Base-by-base conservation (phyloP, 2,329 filamentous ascomycete species). In the Diaporthe vexans region DNA sequence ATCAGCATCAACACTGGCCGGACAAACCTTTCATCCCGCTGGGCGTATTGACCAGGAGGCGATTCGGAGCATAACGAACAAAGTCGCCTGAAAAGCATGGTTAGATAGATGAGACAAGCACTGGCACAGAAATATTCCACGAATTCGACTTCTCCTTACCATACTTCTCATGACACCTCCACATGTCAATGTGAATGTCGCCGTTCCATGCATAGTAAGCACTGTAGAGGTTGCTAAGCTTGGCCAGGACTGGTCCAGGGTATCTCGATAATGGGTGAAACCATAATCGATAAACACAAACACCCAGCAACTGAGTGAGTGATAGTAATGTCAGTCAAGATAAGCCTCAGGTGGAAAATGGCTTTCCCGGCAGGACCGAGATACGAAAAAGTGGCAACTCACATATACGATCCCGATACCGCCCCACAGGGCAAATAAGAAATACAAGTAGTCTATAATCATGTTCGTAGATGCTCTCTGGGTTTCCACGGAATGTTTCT, bases 161-260 rank as follows among this genome's bases (percentile, higher is more conserved):
- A 65, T 65, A 65, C 24, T 65, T 65, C 43, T 65, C 26, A 21
- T 65, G 61, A 51, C 61, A 65, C 9, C 61, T 65, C 61, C 61
- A 65, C 61, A 65, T 65, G 43, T 65, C 61, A 65, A 65, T 35
- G 21, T 65, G 61, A 15, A 65, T 65, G 13, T 65, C 61, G 19
- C 61, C 61, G 51, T 26, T 65, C 61, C 61, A 65, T 33, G 61
- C 61, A 65, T 51, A 65, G 61, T 65, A 65, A 40, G 61, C 61
- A 35, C 61, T 65, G 43, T 65, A 65, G 17, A 65, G 61, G 43
- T 65, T 65, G 43, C 61, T 65, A 21, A 65, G 43, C 43, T 35
- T 65, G 33, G 61, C 61, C 26, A 65, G 61, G 10, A 65, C 43
- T n/a, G 61, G 61, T 15, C 61, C 61, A 65, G 61, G 61, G 19